Conservation (phyloP, 495 filamentous ascomycete species). For the Amorphotheca resinae region DNA sequence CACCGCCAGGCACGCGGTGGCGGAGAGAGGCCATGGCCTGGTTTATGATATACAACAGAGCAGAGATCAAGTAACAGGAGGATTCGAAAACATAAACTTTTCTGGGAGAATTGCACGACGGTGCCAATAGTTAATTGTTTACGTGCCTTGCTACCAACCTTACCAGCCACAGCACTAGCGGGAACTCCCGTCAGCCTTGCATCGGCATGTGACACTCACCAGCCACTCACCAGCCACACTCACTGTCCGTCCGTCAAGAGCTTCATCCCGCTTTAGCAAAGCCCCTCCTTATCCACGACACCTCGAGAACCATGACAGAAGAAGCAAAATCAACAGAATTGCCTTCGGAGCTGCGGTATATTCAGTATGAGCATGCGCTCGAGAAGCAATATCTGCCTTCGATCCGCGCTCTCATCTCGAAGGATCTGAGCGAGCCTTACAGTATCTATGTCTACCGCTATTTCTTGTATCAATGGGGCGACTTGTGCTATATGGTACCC, state of each 20-base stretch:
- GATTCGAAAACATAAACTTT: too few species aligned
- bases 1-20: slow-evolving; percentile 29
- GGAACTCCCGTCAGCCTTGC: too few species aligned
- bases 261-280: too few species aligned
- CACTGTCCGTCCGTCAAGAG: too few species aligned
- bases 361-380: slow-evolving; percentile 67
- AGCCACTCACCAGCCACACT: too few species aligned
- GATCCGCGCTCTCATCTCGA: slow-evolving; percentile 88
- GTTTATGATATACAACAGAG: not conserved
- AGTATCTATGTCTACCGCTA: slow-evolving; percentile 99
- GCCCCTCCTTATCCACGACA: too few species aligned
- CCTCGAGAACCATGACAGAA: too few species aligned
- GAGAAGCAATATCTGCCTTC: slow-evolving; percentile 73
- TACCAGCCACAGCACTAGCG: too few species aligned
- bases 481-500: slow-evolving; percentile 84
- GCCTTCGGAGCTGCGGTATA: slow-evolving; percentile 54
- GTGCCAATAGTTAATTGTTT: too few species aligned
- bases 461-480: slow-evolving; percentile 96
- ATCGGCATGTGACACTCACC: too few species aligned
- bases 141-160: too few species aligned
- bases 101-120: too few species aligned
- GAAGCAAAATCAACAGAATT: slow-evolving; percentile 6
- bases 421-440: slow-evolving; percentile 95
- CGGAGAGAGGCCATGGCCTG: slow-evolving; percentile 34
- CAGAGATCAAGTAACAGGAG: not conserved